Evolutionary conservation across 1,139 yeast species (phyloP).

Genomic region (Ashbya aceris): DNA sequence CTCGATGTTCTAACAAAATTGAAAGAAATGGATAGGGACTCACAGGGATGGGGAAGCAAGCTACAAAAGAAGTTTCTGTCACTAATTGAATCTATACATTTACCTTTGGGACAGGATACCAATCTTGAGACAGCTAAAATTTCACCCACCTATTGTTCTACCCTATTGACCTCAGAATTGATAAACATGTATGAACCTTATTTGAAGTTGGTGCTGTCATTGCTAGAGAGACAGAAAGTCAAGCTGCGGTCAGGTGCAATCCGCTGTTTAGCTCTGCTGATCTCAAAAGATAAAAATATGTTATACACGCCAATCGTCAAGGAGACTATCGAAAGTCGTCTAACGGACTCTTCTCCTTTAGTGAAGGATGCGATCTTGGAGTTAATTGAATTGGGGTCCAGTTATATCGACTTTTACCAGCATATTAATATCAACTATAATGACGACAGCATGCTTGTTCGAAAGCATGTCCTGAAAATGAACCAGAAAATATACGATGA

Average conservation of each 20-base stretch:
- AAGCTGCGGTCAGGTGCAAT: constrained; percentile 60
- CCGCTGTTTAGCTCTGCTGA: constrained; percentile 43
- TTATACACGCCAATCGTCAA: constrained; percentile 43
- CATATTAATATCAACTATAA: constrained; percentile 35
- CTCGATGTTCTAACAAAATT: constrained; percentile 12
- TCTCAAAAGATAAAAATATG: constrained; percentile 44
- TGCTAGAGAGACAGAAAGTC: constrained; percentile 34
- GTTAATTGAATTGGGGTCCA: constrained; percentile 37
- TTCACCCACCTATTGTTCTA: constrained; percentile 14
- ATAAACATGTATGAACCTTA: constrained; percentile 44
- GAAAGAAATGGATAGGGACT: constrained; percentile 12
- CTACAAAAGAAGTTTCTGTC: constrained; percentile 1
- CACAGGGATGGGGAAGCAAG: constrained; percentile 8
- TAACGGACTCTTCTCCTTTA: constrained; percentile 55
- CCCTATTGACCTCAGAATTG: constrained; percentile 31
- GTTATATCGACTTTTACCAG: constrained; percentile 44
- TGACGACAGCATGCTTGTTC: constrained; percentile 58
- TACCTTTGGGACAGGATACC: neutral
- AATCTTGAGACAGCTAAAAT: neutral
- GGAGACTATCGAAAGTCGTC: constrained; percentile 41
- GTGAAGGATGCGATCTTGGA: constrained; percentile 74
- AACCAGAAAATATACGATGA: constrained; percentile 41
- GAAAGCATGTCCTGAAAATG: constrained; percentile 52
- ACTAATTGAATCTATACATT: neutral
- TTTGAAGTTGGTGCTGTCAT: constrained; percentile 38